These are phyloP conservation scores for Solanum okadae DNA, from an alignment of 257 asterid species.

Conservation along the genomic window DNA sequence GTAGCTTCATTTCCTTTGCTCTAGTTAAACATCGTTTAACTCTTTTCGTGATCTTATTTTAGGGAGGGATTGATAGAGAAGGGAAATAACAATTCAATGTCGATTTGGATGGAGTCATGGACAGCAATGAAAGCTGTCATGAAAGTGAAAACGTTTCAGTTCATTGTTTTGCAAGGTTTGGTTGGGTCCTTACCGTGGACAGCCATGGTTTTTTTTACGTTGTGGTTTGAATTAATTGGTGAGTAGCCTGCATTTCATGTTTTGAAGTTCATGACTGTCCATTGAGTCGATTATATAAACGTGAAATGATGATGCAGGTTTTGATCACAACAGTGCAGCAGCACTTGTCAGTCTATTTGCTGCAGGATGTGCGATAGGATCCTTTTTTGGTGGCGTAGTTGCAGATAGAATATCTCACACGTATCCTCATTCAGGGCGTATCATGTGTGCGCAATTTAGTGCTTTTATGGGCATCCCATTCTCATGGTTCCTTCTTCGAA, in stretches of 20 bases:
- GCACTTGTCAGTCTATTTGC: constrained; percentile 76
- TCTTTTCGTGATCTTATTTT: constrained; percentile 1
- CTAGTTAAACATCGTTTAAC: background rate
- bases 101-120: constrained; percentile 82
- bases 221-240: constrained; percentile 95
- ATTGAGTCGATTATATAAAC: background rate
- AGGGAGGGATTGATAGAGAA: constrained; percentile 63
- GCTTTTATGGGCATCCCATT: constrained; percentile 90
- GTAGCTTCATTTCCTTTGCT: background rate
- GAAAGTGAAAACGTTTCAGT: constrained; percentile 78
- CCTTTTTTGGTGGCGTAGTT: constrained; percentile 76
- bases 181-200: constrained; percentile 96
- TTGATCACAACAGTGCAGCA: constrained; percentile 81
- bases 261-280: background rate
- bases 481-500: constrained; percentile 62
- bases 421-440: constrained; percentile 71
- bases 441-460: constrained; percentile 91
- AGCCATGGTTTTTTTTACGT: constrained; percentile 78
- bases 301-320: constrained; percentile 42
- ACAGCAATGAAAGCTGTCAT: constrained; percentile 71
- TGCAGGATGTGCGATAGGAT: constrained; percentile 87
- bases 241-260: background rate
- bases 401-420: constrained; percentile 57
- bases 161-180: constrained; percentile 84
- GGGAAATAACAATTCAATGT: constrained; percentile 25